Evolutionary conservation across 257 asterid genomes (phyloP), one percentile per base, ranked within the genome.

Genomic region (Nemophila menziesii): DNA sequence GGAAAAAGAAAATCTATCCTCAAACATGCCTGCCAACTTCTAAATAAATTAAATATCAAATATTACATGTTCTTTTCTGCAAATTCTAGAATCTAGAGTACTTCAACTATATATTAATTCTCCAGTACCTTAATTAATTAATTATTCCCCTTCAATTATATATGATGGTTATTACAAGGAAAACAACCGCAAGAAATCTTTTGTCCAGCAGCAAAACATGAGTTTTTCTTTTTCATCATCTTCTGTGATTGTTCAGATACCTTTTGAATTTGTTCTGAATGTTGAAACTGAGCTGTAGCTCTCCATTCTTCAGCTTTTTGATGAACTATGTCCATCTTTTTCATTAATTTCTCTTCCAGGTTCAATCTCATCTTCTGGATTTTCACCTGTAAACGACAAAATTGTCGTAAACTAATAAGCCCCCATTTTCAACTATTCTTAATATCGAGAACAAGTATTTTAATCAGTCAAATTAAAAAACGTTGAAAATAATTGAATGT

Each of bases 221-320:
- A 34, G 51, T 36, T 75, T 66, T 64, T 72, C 37, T 73, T 54
- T 48, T 59, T 68, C 41, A 61, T 48, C 53, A 52, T 55, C 63
- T 70, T 77, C 15, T 57, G 59, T 5, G 75, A 64, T 54, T 67
- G 78, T 58, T 62, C 79, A 0, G 63, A 64, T 11, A 67, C 82
- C 44, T 67, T 85, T 4, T 70, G 65, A 6, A 77, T 65, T 44
- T 90, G 94, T 44, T 90, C 83, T 5, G 78, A 64, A 46, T 90
- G 98, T 63, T 77, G 93, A 58, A 81, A 55, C 49, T 77, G 85
- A 2, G 94, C 92, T 5, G 74, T 39, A 13, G 77, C 77, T 46
- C 92, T 79, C 93, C 74, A 77, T 59, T 90, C 96, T 56, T 90
- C 99, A 0, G 96, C 99, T 68, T 79, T 90, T 37, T 93, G 62